phyloP scores from a whole-genome alignment of 495 filamentous ascomycete species.

The Wilcoxina mikolae region DNA sequence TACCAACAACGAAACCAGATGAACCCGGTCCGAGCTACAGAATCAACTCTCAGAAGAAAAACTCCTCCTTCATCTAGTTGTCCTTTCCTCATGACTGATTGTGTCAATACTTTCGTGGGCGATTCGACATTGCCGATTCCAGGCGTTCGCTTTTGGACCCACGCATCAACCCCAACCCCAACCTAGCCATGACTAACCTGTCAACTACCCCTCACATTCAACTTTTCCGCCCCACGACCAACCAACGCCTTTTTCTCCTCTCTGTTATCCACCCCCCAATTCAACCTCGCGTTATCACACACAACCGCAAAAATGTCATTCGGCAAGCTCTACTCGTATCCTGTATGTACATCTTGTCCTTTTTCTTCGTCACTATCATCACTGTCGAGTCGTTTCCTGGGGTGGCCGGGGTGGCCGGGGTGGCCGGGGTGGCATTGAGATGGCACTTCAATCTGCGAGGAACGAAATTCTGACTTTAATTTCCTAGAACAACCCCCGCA shows the following conservation, averaged over 20 bases:
- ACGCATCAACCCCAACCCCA: neutral
- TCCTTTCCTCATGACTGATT: too few relatives aligned
- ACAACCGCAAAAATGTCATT: constrained; percentile 54
- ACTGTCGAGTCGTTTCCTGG: neutral
- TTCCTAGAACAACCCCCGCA: constrained; percentile 69
- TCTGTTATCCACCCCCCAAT: constrained; percentile 16
- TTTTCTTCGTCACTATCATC: neutral
- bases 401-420: neutral
- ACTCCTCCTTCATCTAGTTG: too few relatives aligned
- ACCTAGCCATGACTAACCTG: neutral
- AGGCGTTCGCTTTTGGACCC: too few relatives aligned
- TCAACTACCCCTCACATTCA: neutral
- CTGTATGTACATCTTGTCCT: constrained; percentile 42
- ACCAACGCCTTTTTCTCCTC: constrained; percentile 10
- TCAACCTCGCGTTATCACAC: constrained; percentile 5
- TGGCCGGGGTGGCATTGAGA: neutral
- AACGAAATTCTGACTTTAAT: constrained; percentile 17
- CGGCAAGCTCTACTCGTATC: constrained; percentile 85
- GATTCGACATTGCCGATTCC: too few relatives aligned
- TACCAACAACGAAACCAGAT: too few relatives aligned
- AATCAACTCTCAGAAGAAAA: too few relatives aligned
- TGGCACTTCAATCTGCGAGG: neutral
- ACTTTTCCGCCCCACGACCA: constrained; percentile 29
- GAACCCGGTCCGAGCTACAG: too few relatives aligned
- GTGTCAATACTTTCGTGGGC: too few relatives aligned